Conservation (phyloP, 768 basidiomycete species). For the Lentinula boryana region DNA sequence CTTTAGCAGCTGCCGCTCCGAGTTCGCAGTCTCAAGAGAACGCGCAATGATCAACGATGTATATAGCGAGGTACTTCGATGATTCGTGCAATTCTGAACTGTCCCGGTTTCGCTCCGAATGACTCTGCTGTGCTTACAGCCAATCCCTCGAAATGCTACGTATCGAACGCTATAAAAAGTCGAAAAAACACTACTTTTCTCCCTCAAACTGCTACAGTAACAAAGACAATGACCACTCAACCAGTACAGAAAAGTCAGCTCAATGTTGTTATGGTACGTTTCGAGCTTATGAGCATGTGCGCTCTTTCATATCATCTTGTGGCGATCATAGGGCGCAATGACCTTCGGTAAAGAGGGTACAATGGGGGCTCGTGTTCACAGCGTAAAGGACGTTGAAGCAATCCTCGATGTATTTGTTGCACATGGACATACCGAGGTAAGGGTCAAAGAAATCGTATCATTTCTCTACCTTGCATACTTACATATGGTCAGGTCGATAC, state of each 20-base stretch:
- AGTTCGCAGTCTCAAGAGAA: too few species aligned
- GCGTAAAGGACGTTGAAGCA: slow-evolving; percentile 9
- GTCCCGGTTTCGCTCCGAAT: too few species aligned
- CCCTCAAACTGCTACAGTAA: too few species aligned
- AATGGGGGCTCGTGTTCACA: slow-evolving; percentile 7
- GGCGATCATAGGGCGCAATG: slow-evolving; percentile 11
- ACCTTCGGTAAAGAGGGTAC: slow-evolving; percentile 10
- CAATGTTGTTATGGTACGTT: slow-evolving; percentile 11
- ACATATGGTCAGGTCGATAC: slow-evolving; percentile 6
- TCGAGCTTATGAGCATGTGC: neutral
- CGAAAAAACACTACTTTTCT: too few species aligned
- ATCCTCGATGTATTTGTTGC: slow-evolving; percentile 40
- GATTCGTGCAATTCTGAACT: too few species aligned
- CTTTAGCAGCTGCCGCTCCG: too few species aligned
- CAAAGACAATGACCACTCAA: slow-evolving; percentile 1
- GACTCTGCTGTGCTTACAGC: too few species aligned
- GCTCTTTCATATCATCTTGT: neutral
- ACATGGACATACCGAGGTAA: slow-evolving; percentile 39
- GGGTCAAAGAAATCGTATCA: neutral
- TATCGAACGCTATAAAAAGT: too few species aligned
- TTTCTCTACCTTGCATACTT: neutral
- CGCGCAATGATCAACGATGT: too few species aligned
- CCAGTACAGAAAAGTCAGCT: slow-evolving; percentile 11
- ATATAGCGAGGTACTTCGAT: too few species aligned
- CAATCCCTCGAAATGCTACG: too few species aligned